Evolutionary conservation across 345 rosid genomes (phyloP), one percentile per base, ranked within the genome.

Genomic region (Hibiscus trionum): DNA sequence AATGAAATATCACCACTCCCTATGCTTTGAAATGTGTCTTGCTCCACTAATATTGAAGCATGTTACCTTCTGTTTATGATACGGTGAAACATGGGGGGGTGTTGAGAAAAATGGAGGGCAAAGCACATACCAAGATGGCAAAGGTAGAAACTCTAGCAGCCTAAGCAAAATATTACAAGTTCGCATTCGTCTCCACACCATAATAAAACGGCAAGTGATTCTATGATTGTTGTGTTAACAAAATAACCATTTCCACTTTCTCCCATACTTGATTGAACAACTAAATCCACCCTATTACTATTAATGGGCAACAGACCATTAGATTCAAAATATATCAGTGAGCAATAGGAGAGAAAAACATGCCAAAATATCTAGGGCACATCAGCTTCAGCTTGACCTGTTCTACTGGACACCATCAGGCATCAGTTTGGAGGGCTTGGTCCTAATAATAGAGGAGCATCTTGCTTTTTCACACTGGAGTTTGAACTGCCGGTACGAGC

Each of bases 381-480:
- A 33, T 33, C 37, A 33, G 5, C 37, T 33, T 46, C 4, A 11
- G 50, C 50, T 10, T 2, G 4, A 46, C 50, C 0, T 46, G 29
- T 11, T 24, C 42, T 27, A 53, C 73, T 15, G 42, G 24, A 21
- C 24, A 39, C 42, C 15, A 19, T 10, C 15, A 46, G 14, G 15
- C 49, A 62, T 61, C 79, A 2, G 80, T 62, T 53, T 17, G 83
- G 74, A 74, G 75, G 81, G 19, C 83, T 85, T 6, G 76, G 76
- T 49, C 93, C 94, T 46, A 91, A 78, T 0, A 93, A 81, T 57
- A 93, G 75, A 50, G 90, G 93, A 61, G 88, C 14, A 66, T 86
- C 83, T 17, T 86, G 82, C 82, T 82, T 81, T 73, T 88, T 80
- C 6, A 79, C 57, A 72, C 72, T 73, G 59, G 87, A 59, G 50